Percentiles rank a stretch among this genome's conserved stretches.
These are phyloP conservation scores for Euphorbia neoarborescens DNA, from an alignment of 441 rosid genomes.

Conservation along the genomic window DNA sequence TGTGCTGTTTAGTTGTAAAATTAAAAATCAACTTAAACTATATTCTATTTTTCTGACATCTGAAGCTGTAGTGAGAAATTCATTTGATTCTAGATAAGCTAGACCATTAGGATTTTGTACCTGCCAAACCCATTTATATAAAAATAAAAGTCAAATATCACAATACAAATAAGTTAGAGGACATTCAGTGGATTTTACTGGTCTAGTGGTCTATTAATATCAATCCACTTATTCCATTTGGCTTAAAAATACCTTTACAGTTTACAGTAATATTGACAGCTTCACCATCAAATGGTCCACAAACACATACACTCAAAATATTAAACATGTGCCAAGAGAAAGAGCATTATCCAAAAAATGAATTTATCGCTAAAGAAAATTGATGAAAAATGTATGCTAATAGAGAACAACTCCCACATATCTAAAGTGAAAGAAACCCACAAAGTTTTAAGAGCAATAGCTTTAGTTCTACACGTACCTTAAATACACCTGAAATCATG, in stretches of 20 bases:
- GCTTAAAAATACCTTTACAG: not conserved
- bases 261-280: not conserved
- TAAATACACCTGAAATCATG: conserved; percentile 57
- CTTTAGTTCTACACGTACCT: conserved; percentile 37
- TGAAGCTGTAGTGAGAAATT: not conserved
- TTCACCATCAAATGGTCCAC: not conserved
- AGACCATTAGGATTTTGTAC: not conserved
- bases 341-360: not conserved
- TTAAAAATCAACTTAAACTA: not conserved
- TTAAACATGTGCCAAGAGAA: not conserved
- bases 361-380: not conserved
- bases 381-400: not conserved
- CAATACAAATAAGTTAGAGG: not conserved
- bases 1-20: not conserved
- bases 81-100: not conserved
- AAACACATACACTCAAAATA: not conserved
- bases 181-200: not conserved
- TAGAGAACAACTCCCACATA: not conserved
- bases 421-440: not conserved
- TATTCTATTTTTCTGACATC: not conserved
- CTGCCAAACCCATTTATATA: not conserved
- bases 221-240: not conserved
- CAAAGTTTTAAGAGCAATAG: conserved; percentile 3
- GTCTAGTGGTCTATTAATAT: not conserved
- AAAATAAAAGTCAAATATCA: not conserved